These are phyloP conservation scores for Hansenula sp. DNA, from an alignment of 1,139 yeast genomes.

Conservation along the genomic window DNA sequence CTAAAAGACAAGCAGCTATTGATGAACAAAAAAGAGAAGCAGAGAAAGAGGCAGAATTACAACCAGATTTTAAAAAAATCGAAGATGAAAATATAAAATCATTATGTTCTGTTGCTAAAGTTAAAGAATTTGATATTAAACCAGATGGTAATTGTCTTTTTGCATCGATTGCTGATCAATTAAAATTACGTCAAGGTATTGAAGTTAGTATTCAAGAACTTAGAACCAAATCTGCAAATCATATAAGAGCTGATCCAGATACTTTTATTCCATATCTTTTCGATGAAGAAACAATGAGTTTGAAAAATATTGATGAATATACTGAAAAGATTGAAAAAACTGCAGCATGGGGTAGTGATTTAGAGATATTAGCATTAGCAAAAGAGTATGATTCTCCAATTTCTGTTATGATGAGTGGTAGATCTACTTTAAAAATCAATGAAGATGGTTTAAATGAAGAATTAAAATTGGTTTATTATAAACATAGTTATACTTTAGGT, in stretches of 20 bases:
- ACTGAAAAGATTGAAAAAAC: slow-evolving; percentile 63
- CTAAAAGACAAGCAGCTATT: slow-evolving; percentile 68
- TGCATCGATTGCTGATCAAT: slow-evolving; percentile 80
- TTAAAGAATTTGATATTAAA: slow-evolving; percentile 58
- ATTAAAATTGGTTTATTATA: slow-evolving; percentile 73
- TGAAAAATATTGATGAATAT: slow-evolving; percentile 67
- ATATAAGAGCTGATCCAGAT: slow-evolving; percentile 59
- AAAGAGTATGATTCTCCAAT: slow-evolving; percentile 65
- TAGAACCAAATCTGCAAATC: slow-evolving; percentile 60
- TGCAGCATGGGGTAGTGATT: slow-evolving; percentile 95
- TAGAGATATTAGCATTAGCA: slow-evolving; percentile 81
- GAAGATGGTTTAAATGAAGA: slow-evolving; percentile 46
- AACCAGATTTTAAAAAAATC: slow-evolving; percentile 63
- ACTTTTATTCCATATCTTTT: slow-evolving; percentile 79
- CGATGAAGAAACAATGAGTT: slow-evolving; percentile 64
- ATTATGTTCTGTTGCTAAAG: slow-evolving; percentile 42
- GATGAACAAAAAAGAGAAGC: slow-evolving; percentile 67
- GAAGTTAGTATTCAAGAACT: slow-evolving; percentile 43
- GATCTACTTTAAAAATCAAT: slow-evolving; percentile 56
- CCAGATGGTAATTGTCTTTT: slow-evolving; percentile 97
- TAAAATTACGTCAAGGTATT: slow-evolving; percentile 44
- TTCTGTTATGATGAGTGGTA: slow-evolving; percentile 73
- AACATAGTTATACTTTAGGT: slow-evolving; percentile 84
- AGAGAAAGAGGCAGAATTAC: slow-evolving; percentile 56
- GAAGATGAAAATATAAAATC: slow-evolving; percentile 64